Evolutionary conservation across 2,329 filamentous ascomycete species (phyloP).

Genomic region (Dissoconium aciculare): DNA sequence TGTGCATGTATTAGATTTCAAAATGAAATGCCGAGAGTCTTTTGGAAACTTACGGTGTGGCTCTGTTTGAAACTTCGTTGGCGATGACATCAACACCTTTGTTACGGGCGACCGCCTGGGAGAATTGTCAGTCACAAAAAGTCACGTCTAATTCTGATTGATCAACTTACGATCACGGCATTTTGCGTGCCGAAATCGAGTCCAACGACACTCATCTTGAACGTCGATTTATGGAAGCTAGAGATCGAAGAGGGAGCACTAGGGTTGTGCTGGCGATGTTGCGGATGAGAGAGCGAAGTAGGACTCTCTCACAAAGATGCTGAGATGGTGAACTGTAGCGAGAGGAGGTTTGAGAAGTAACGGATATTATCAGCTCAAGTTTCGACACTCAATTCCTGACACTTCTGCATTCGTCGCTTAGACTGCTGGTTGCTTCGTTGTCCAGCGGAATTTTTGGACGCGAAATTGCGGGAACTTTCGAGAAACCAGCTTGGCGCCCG

Average conservation of each 20-base stretch:
- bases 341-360: background rate
- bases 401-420: background rate
- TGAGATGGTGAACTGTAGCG: no score
- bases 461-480: background rate
- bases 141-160: background rate
- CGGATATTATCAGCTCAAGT: background rate
- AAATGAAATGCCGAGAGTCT: constrained; percentile 5
- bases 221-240: background rate
- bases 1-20: constrained; percentile 27
- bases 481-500: background rate
- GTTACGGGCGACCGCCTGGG: constrained; percentile 74
- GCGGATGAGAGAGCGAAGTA: no score
- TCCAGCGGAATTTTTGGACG: background rate
- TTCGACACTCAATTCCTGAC: no score
- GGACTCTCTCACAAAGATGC: no score
- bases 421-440: background rate
- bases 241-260: background rate
- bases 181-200: constrained; percentile 92
- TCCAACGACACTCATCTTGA: constrained; percentile 12
- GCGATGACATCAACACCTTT: constrained; percentile 98
- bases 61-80: constrained; percentile 98
- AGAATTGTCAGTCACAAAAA: constrained; percentile 8
- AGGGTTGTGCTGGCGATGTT: background rate
- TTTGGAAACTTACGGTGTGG: constrained; percentile 68
- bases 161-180: constrained; percentile 54